Conservation (phyloP, 2,329 filamentous ascomycete genomes). For the Xylariaceae sp. region DNA sequence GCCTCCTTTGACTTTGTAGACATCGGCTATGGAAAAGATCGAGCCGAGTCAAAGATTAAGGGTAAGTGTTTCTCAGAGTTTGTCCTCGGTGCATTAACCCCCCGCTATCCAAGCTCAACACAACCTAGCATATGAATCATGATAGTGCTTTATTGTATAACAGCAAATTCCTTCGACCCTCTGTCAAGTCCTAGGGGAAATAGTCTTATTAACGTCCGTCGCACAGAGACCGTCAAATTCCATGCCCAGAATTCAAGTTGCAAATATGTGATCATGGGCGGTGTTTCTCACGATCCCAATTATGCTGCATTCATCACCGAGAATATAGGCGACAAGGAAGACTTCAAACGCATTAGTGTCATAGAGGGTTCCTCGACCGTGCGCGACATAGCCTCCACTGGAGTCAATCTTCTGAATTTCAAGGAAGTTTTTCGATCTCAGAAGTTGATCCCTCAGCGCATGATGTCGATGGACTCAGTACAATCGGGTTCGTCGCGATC, state of each 20-base stretch:
- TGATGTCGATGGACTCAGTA: slow-evolving; percentile 17
- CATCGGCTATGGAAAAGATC: slow-evolving; percentile 56
- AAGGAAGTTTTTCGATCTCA: slow-evolving; percentile 51
- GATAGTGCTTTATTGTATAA: not conserved
- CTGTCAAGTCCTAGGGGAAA: not conserved
- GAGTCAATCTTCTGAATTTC: slow-evolving; percentile 44
- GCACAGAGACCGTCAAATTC: slow-evolving; percentile 49
- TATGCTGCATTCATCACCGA: slow-evolving; percentile 59
- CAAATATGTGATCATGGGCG: slow-evolving; percentile 54
- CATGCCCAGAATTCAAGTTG: slow-evolving; percentile 59
- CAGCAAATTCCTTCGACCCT: not conserved
- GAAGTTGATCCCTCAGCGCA: slow-evolving; percentile 42
- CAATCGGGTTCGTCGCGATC: slow-evolving; percentile 22
- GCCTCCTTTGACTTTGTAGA: slow-evolving; percentile 62
- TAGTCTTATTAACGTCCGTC: slow-evolving; percentile 5
- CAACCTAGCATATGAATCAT: not conserved
- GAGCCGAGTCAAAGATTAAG: slow-evolving; percentile 57
- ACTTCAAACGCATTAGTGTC: slow-evolving; percentile 45
- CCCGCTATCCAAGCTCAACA: not conserved
- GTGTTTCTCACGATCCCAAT: slow-evolving; percentile 57
- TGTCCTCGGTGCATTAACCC: no score
- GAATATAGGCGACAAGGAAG: slow-evolving; percentile 42
- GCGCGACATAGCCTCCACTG: slow-evolving; percentile 45
- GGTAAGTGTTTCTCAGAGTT: slow-evolving; percentile 34
- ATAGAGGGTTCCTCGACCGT: slow-evolving; percentile 51